These are phyloP conservation scores for Lachancea sp. DNA, from an alignment of 805 yeast species.

Conservation along the genomic window DNA sequence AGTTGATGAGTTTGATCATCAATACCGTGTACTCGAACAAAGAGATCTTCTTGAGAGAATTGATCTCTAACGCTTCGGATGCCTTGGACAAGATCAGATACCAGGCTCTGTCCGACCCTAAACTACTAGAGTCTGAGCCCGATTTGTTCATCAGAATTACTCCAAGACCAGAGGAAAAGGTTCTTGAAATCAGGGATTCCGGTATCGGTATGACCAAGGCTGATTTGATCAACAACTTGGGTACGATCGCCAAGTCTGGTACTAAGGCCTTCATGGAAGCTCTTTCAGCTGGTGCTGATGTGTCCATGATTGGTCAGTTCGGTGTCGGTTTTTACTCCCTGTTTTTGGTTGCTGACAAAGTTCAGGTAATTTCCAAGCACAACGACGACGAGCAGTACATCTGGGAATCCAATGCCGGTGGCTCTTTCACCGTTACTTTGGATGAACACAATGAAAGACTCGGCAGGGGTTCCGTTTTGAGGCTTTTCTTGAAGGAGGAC, in stretches of 20 bases:
- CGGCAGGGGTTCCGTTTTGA: conserved; percentile 90
- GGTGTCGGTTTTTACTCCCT: conserved; percentile 99
- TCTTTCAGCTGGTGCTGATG: conserved; percentile 98
- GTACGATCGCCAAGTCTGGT: conserved; percentile 99
- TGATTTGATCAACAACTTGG: conserved; percentile 96
- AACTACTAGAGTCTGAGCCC: conserved; percentile 89
- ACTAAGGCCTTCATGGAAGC: conserved; percentile 99
- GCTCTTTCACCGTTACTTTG: conserved; percentile 92
- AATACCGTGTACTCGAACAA: conserved; percentile 99
- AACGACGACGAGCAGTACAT: conserved; percentile 99
- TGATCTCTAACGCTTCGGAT: conserved; percentile 98
- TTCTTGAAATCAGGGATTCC: conserved; percentile 95
- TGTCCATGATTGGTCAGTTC: conserved; percentile 99
- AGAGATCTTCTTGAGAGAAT: conserved; percentile 98
- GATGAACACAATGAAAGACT: conserved; percentile 83
- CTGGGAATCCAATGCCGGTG: conserved; percentile 99
- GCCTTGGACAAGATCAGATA: conserved; percentile 98
- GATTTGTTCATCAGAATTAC: conserved; percentile 96
- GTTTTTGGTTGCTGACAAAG: conserved; percentile 98
- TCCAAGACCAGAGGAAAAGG: conserved; percentile 90
- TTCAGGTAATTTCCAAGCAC: conserved; percentile 96
- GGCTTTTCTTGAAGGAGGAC: conserved; percentile 97
- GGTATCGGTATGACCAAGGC: conserved; percentile 99
- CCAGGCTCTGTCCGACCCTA: conserved; percentile 88
- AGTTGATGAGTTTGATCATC: conserved; percentile 99